phyloP scores from a whole-genome alignment of 2,329 filamentous ascomycete genomes.

The Xylaria sp. region DNA sequence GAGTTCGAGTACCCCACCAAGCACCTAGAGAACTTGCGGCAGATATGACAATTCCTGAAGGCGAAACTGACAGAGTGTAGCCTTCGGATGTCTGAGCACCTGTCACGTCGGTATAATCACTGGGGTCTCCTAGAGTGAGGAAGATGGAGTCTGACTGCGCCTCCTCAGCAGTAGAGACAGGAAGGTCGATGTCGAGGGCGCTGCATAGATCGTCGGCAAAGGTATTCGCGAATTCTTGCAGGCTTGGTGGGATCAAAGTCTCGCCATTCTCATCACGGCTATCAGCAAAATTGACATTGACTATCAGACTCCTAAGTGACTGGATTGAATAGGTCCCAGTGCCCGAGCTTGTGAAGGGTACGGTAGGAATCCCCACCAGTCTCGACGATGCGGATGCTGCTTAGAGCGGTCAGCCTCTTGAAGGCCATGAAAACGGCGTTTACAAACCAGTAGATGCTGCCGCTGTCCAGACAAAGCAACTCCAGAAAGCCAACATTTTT shows the following conservation, averaged over 20 bases:
- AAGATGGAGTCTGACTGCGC: slow-evolving; percentile 41
- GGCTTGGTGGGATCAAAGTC: slow-evolving; percentile 55
- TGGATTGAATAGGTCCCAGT: slow-evolving; percentile 34
- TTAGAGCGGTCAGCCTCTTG: slow-evolving; percentile 14
- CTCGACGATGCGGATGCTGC: slow-evolving; percentile 22
- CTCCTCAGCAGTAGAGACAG: slow-evolving; percentile 29
- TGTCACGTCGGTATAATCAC: slow-evolving; percentile 47
- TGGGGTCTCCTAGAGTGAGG: slow-evolving; percentile 48
- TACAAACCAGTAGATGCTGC: slow-evolving; percentile 24
- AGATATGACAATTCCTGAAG: slow-evolving; percentile 47
- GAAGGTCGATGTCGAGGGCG: slow-evolving; percentile 36
- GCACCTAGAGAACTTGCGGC: slow-evolving; percentile 58
- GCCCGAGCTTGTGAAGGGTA: slow-evolving; percentile 36
- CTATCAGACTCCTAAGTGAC: slow-evolving; percentile 42
- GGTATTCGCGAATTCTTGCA: slow-evolving; percentile 49
- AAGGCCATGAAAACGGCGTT: not conserved
- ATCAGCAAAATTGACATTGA: slow-evolving; percentile 47
- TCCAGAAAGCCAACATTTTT: slow-evolving; percentile 8
- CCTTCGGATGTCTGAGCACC: slow-evolving; percentile 52
- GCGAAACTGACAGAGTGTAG: slow-evolving; percentile 48
- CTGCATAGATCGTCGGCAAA: slow-evolving; percentile 44
- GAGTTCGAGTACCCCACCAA: slow-evolving; percentile 61
- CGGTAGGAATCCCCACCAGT: slow-evolving; percentile 39
- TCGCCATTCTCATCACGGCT: slow-evolving; percentile 47
- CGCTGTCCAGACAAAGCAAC: slow-evolving; percentile 10